Evolutionary conservation across 306 rosid species (phyloP), one percentile per base, ranked within the genome.

Genomic region (Pyrus bretschneideri): DNA sequence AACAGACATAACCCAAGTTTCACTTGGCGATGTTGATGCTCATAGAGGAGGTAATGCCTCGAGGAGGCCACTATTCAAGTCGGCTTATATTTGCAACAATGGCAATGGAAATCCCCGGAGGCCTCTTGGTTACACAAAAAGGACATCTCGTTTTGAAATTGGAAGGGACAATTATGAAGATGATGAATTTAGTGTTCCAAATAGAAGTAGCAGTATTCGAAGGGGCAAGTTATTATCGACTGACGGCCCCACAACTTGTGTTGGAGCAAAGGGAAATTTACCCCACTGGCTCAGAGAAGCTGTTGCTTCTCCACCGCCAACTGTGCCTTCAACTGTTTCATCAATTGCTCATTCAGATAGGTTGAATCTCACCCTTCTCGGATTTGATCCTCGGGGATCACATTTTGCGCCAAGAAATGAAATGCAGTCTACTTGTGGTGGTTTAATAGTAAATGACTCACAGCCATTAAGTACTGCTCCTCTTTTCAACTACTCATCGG

Each of bases 261-360:
- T 57, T 6, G 77, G 80, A 60, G 75, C 55, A 11, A 70, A 74
- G 4, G 81, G 72, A 70, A 85, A 61, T 81, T 79, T 90, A 67
- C 95, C 90, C 11, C 89, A 78, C 73, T 88, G 95, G 95, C 90
- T 88, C 33, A 85, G 84, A 69, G 95, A 87, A 84, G 89, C 84
- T 44, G 83, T 83, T 79, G 55, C 17, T 17, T 12, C 89, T 75
- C 70, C 86, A 68, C 82, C 79, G 44, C 23, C 77, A 46, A 70
- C 15, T 11, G 30, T 12, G 40, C 45, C 75, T 49, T 49, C 54
- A 15, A 49, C 80, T 29, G 67, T 72, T 79, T 42, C 88, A 51
- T 60, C 60, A 27, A 71, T 72, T 62, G 68, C 83, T 61, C 83
- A 71, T 67, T 76, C 88, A 31, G 78, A 75, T 64, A 70, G 42